Evolutionary conservation across 768 basidiomycete species (phyloP), one percentile per base, ranked within the genome.

Genomic region (Cyclocybe cylindracea): DNA sequence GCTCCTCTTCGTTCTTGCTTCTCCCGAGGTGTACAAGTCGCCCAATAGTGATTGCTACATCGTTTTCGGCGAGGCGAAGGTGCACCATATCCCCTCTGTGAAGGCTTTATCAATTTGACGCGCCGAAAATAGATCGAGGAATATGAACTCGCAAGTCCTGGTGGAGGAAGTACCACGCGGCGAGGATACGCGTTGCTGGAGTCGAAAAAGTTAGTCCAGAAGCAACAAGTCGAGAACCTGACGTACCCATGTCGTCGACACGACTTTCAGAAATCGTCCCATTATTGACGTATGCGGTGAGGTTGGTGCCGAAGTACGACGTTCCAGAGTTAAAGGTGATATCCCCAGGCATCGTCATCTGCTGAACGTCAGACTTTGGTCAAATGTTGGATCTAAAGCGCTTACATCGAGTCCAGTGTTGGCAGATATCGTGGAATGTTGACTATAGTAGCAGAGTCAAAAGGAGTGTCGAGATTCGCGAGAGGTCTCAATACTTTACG

Each of bases 1-100:
- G 89, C 76, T 96, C 56, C 84, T 98, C 56, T 91, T 98, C 67
- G 95, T 98, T 54, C 82, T 99, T 62, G 85, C 91, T 48, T 78
- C 87, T 45, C 97, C 97, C 35, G 97, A 99, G 58, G 97, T 99
- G 48, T 99, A 91, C 86, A 98, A 98, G 80, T 94, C 91, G 44
- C 86, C 89, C 39, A 94, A 93, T 75, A 94, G 92, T 67, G 97
- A 99, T 74, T 93, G 90, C 73, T 98, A 99, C 80, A 93, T 99
- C 68, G 94, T 99, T 57, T 99, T 98, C 63, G 97, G 97, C 58
- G 97, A 98, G 79, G 95, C 91, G 49, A 94, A 94, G 84, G 88
- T 88, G 37, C 36, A 2, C 34, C n/a, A 31, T 39, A 29, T 46
- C 16, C 19, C 4, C 11, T 18, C 35, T 42, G 35, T 33, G 14